Conservation (phyloP, 495 filamentous ascomycete species). For the Talaromyces adpressus region DNA sequence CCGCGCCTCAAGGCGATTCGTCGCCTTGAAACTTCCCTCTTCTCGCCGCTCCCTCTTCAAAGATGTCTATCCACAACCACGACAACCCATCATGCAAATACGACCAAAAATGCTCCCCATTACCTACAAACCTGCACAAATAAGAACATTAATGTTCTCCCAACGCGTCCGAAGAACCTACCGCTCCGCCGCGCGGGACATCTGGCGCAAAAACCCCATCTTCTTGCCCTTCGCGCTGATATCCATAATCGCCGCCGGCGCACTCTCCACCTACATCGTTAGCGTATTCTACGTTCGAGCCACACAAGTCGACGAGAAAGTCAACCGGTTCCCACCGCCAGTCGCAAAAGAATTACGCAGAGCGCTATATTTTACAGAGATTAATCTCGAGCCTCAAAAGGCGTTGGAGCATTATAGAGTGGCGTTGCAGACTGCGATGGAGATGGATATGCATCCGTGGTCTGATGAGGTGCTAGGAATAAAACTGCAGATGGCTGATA, state of each 20-base stretch:
- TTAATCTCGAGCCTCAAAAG: constrained; percentile 57
- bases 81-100: constrained; percentile 15
- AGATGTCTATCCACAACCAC: background rate
- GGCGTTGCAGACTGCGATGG: constrained; percentile 61
- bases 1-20: background rate
- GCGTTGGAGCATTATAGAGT: constrained; percentile 76
- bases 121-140: background rate
- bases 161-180: constrained; percentile 26
- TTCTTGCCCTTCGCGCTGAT: constrained; percentile 42
- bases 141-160: constrained; percentile 15
- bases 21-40: constrained; percentile 3
- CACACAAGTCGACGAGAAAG: constrained; percentile 54
- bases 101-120: constrained; percentile 11
- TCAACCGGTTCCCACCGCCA: constrained; percentile 70
- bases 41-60: constrained; percentile 1
- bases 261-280: constrained; percentile 32
- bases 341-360: constrained; percentile 76
- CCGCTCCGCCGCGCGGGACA: constrained; percentile 32
- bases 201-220: constrained; percentile 42
- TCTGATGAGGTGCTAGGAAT: constrained; percentile 86
- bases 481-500: constrained; percentile 68
- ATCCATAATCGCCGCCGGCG: constrained; percentile 32
- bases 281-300: constrained; percentile 50
- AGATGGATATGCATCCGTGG: constrained; percentile 75
- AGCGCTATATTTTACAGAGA: constrained; percentile 80